Base-by-base conservation (phyloP, 1,284 basidiomycete genomes). In the Microbotryomycetes sp. region DNA sequence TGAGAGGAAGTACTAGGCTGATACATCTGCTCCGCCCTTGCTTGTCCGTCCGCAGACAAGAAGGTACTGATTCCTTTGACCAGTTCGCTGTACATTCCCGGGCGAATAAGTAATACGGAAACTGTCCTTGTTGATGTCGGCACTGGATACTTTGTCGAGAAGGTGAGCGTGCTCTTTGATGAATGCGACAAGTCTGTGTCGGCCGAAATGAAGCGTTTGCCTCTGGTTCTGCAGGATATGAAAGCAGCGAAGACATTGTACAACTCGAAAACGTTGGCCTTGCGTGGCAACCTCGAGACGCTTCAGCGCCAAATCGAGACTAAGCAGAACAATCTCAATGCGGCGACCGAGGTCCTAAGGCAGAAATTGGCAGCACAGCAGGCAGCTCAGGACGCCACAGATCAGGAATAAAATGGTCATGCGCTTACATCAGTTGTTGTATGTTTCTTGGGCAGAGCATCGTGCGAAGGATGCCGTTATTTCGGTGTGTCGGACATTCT, bases 131-230 rank as follows among this genome's bases (percentile, higher is more conserved):
- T 98, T 21, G 94, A 98, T 74, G 83, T 98, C 30, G 94, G 94
- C 2, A 97, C 94, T 0, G 94, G 94, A 0, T 98, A 97, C 77
- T 97, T 88, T 72, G 87, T 98, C 21, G 86, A 90, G 76, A 97
- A 97, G 82, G 92, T 91, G 58, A 41, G 66, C 23, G 18, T 48
- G 3, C 45, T 9, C 30, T 11, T 21, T 48, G 21, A 9, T 28
- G 47, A 18, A 5, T 18, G 13, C 54, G 11, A 11, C 35, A 18
- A 41, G 35, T 41, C 35, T 41, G 9, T 41, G 18, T 18, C 18
- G 11, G 11, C 18, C 35, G 35, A 41, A 41, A 9, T 41, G 35
- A 41, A 9, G 13, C n/a, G 9, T 52, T 29, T 52, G 56, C 24
- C 51, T 26, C 4, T 45, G 13, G 18, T 23, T 27, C 1, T 21